phyloP scores from a whole-genome alignment of 352 stramenopile genomes.

The Phytophthora constricta region DNA sequence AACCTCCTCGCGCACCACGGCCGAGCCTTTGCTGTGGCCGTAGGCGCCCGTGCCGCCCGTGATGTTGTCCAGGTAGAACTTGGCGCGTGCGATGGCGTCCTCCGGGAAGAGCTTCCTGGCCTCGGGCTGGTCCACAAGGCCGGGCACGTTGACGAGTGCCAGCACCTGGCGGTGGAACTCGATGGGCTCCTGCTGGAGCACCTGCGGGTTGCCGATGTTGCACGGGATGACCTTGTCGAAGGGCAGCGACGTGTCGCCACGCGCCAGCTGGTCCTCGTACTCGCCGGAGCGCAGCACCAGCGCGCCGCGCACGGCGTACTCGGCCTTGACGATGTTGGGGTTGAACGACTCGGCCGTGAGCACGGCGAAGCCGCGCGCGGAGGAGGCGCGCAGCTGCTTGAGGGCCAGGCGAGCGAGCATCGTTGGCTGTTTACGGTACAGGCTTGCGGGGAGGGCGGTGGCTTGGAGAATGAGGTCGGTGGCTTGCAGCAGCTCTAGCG shows the following conservation, averaged over 20 bases:
- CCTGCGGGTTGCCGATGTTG: conserved; percentile 98
- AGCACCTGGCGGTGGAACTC: conserved; percentile 95
- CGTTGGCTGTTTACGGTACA: conserved; percentile 14
- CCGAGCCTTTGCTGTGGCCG: conserved; percentile 91
- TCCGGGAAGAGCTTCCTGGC: conserved; percentile 82
- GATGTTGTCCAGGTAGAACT: conserved; percentile 89
- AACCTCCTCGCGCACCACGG: conserved; percentile 90
- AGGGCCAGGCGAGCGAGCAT: conserved; percentile 40
- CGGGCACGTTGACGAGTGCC: conserved; percentile 89
- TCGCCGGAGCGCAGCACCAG: conserved; percentile 85
- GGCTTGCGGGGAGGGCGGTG: conserved; percentile 32
- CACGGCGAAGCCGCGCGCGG: conserved; percentile 55
- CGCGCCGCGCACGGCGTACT: conserved; percentile 91
- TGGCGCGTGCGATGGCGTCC: conserved; percentile 89
- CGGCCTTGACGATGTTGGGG: conserved; percentile 70
- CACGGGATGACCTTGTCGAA: conserved; percentile 96
- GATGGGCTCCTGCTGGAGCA: conserved; percentile 95
- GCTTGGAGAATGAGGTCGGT: conserved; percentile 41
- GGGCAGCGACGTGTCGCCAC: conserved; percentile 67
- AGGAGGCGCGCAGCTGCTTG: conserved; percentile 35
- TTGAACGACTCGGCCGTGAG: conserved; percentile 51
- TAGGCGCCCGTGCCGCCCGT: conserved; percentile 92
- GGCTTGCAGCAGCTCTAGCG: conserved; percentile 16
- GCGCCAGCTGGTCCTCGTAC: conserved; percentile 71
- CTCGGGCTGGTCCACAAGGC: conserved; percentile 83